Evolutionary conservation across 257 asterid genomes (phyloP).

Genomic region (Vinca minor): DNA sequence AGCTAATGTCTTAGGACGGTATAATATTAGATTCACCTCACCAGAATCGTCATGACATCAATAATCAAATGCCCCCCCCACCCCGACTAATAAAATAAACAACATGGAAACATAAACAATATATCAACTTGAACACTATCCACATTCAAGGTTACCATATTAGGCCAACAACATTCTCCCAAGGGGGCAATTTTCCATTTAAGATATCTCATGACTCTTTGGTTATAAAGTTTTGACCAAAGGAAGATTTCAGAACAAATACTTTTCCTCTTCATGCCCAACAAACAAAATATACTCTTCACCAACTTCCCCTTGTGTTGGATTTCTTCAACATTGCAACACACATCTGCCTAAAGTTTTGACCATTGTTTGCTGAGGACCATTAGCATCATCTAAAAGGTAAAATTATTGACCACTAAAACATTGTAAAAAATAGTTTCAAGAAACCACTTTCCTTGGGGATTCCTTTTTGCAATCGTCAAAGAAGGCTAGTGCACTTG

Average conservation of each 20-base stretch:
- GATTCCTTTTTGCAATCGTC: no score
- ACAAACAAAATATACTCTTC: neutral
- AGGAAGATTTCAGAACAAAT: neutral
- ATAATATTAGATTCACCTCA: neutral
- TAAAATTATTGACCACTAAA: neutral
- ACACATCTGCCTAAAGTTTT: neutral
- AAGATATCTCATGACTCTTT: neutral
- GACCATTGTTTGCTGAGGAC: neutral
- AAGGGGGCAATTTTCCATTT: neutral
- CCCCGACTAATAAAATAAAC: neutral
- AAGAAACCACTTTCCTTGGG: neutral
- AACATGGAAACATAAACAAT: neutral
- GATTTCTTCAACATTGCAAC: neutral
- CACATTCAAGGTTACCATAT: neutral
- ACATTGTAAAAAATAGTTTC: neutral
- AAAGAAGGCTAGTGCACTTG: no score
- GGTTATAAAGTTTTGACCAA: neutral
- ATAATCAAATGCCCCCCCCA: neutral
- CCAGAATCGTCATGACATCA: neutral
- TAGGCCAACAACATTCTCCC: slow-evolving; percentile 2
- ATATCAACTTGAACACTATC: neutral
- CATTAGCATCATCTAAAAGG: neutral
- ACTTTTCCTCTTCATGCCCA: neutral
- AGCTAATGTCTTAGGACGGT: neutral
- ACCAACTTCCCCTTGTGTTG: neutral